phyloP scores from a whole-genome alignment of 495 filamentous ascomycete genomes.

The Bombardia bombarda region DNA sequence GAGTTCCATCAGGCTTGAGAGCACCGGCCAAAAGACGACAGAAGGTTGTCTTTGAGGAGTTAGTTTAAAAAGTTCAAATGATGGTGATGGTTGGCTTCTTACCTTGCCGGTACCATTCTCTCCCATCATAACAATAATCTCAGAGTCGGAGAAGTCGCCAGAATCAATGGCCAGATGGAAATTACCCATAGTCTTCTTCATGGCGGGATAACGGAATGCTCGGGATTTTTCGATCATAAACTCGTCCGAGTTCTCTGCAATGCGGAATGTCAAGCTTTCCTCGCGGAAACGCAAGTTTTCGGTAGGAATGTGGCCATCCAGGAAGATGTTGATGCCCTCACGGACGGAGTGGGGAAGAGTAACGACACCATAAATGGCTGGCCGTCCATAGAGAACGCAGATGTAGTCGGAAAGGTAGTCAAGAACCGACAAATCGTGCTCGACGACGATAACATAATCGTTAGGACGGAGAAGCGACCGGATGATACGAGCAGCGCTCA shows the following conservation, averaged over 20 bases:
- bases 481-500: conserved; percentile 85
- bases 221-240: conserved; percentile 78
- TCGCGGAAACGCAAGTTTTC: conserved; percentile 98
- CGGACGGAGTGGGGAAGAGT: conserved; percentile 91
- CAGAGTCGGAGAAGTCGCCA: conserved; percentile 91
- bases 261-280: conserved; percentile 92
- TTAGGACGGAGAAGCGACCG: conserved; percentile 78
- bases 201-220: conserved; percentile 76
- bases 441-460: conserved; percentile 96
- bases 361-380: conserved; percentile 97
- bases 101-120: conserved; percentile 76
- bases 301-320: conserved; percentile 94
- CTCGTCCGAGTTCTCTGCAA: conserved; percentile 86
- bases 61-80: too few species aligned
- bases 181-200: conserved; percentile 88
- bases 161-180: conserved; percentile 78
- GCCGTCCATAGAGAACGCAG: conserved; percentile 91
- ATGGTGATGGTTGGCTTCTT: too few species aligned
- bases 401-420: conserved; percentile 98
- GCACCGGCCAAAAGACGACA: conserved; percentile 91
- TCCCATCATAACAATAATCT: conserved; percentile 99
- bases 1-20: conserved; percentile 72
- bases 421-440: conserved; percentile 96
- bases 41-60: conserved; percentile 98
- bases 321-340: conserved; percentile 99